These are phyloP conservation scores for Saccharomyces eubayanus DNA, from an alignment of 805 yeast species.

Conservation along the genomic window DNA sequence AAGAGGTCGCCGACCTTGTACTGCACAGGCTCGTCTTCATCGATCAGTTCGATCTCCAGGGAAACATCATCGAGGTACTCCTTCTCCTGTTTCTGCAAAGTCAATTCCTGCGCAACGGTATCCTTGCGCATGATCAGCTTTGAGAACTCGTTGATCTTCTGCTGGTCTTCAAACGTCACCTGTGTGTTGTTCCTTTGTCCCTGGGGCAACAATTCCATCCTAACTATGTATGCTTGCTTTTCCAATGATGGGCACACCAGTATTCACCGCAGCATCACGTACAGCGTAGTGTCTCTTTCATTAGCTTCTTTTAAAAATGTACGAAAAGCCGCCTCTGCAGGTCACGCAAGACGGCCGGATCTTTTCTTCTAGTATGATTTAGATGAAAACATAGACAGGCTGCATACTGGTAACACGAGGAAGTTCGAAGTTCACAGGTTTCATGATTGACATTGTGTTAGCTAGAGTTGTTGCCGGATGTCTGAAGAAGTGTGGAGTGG, in stretches of 20 bases:
- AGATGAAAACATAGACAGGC: background rate
- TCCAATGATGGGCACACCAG: conserved; percentile 2
- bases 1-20: conserved; percentile 78
- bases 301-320: background rate
- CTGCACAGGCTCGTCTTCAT: conserved; percentile 60
- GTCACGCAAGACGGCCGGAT: background rate
- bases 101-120: conserved; percentile 41
- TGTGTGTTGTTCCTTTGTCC: conserved; percentile 35
- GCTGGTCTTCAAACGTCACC: conserved; percentile 62
- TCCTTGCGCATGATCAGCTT: conserved; percentile 69
- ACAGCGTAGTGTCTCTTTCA: background rate
- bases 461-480: conserved; percentile 12
- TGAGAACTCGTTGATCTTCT: conserved; percentile 80
- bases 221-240: background rate
- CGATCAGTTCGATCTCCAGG: conserved; percentile 78
- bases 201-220: conserved; percentile 33
- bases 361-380: background rate
- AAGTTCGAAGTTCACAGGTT: background rate
- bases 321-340: background rate
- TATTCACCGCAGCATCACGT: background rate
- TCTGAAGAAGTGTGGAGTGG: conserved; percentile 26
- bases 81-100: conserved; percentile 53
- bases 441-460: background rate
- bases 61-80: conserved; percentile 83
- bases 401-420: background rate